These are phyloP conservation scores for Pestalotiopsis sp. DNA, from an alignment of 2,329 filamentous ascomycete species.

Conservation along the genomic window DNA sequence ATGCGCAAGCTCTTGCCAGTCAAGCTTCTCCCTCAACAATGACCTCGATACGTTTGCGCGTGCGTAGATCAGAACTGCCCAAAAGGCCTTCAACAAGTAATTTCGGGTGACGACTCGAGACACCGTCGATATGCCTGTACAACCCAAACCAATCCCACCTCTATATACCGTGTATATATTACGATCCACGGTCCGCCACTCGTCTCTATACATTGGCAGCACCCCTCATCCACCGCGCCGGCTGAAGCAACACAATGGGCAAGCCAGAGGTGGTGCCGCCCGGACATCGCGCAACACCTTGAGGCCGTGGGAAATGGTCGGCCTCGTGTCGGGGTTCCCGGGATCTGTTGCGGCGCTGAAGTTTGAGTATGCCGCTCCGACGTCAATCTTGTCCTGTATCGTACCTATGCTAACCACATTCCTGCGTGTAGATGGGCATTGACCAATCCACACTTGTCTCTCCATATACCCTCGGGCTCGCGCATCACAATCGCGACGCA, in stretches of 20 bases:
- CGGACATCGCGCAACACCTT: conserved; percentile 70
- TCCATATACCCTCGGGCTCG: conserved; percentile 71
- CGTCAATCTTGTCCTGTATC: background rate
- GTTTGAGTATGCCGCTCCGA: conserved; percentile 74
- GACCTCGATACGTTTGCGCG: background rate
- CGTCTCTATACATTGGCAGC: conserved; percentile 84
- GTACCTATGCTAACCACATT: background rate
- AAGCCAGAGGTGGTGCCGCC: conserved; percentile 77
- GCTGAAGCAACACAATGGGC: conserved; percentile 89
- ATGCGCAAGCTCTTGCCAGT: background rate
- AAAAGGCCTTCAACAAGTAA: background rate
- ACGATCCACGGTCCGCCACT: conserved; percentile 75
- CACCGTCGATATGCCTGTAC: conserved; percentile 40
- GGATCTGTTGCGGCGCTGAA: conserved; percentile 86
- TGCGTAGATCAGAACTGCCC: background rate
- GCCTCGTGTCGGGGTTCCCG: conserved; percentile 85
- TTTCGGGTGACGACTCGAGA: background rate
- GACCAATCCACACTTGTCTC: conserved; percentile 80
- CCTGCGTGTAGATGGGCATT: conserved; percentile 77
- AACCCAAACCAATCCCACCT: conserved; percentile 70
- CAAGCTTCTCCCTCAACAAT: background rate
- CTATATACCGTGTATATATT: conserved; percentile 95
- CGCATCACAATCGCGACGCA: conserved; percentile 58
- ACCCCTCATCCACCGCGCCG: conserved; percentile 87
- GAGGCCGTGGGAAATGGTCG: conserved; percentile 90